Percentiles rank a stretch among this genome's conserved stretches.
Conservation (phyloP, 495 filamentous ascomycete genomes). For the Articulospora tetracladia region DNA sequence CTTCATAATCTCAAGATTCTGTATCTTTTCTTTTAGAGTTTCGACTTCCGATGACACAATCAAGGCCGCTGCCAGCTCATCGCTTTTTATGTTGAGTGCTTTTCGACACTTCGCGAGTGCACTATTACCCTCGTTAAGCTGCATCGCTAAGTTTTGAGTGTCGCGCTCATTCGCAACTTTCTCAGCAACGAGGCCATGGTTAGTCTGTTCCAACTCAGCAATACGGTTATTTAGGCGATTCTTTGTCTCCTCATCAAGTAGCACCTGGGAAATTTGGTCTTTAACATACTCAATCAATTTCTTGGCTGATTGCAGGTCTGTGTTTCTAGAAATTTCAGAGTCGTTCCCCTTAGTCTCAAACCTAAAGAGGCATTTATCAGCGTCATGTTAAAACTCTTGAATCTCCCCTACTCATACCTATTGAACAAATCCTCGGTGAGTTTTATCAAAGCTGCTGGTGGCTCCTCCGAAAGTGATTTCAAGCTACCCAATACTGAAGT, state of each 20-base stretch:
- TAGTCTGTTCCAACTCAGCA: constrained; percentile 13
- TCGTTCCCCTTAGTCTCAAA: constrained; percentile 1
- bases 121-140: constrained; percentile 22
- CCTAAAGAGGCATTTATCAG: constrained; percentile 4
- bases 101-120: constrained; percentile 22
- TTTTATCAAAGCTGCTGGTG: constrained; percentile 8
- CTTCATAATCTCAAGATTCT: constrained; percentile 15
- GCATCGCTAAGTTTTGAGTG: constrained; percentile 11
- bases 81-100: constrained; percentile 12
- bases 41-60: constrained; percentile 12
- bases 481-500: constrained; percentile 13
- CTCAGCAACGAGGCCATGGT: constrained; percentile 3
- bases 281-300: constrained; percentile 17
- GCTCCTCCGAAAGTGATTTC: constrained; percentile 7
- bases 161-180: constrained; percentile 7
- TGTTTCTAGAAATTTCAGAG: not conserved
- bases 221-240: constrained; percentile 14
- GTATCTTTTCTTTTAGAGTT: constrained; percentile 2
- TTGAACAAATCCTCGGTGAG: constrained; percentile 18
- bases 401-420: constrained; percentile 6
- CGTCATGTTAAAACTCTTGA: not conserved
- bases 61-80: constrained; percentile 15
- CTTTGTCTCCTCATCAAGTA: constrained; percentile 12
- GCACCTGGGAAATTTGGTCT: constrained; percentile 11
- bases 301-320: not conserved